phyloP scores from a whole-genome alignment of 2,329 filamentous ascomycete genomes.

The Chaetomiaceae sp. region DNA sequence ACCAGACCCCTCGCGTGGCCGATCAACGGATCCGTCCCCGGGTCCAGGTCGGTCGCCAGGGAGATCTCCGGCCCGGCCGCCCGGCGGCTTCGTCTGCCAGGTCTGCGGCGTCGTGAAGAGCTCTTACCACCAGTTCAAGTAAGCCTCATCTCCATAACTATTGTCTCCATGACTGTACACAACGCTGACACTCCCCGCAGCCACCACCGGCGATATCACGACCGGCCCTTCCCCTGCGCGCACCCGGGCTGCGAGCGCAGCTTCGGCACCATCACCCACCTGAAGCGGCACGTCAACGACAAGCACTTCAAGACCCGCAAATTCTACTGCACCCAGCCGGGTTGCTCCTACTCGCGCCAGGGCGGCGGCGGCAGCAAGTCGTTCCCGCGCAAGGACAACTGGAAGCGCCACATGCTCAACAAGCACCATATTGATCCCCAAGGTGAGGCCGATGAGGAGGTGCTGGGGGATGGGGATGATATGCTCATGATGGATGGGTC shows the following conservation, averaged over 20 bases:
- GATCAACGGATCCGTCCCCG: slow-evolving; percentile 25
- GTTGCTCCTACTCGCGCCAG: slow-evolving; percentile 49
- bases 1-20: slow-evolving; percentile 1
- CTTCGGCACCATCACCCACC: slow-evolving; percentile 56
- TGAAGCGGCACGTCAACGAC: slow-evolving; percentile 57
- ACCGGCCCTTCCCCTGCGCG: slow-evolving; percentile 44
- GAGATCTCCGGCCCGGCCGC: slow-evolving; percentile 26
- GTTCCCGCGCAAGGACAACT: slow-evolving; percentile 57
- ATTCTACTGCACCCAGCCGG: slow-evolving; percentile 50
- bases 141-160: slow-evolving; percentile 22
- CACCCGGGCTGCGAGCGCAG: slow-evolving; percentile 45
- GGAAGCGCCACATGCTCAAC: slow-evolving; percentile 56
- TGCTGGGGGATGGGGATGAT: slow-evolving; percentile 36
- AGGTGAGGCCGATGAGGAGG: slow-evolving; percentile 39
- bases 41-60: slow-evolving; percentile 21
- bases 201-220: slow-evolving; percentile 56
- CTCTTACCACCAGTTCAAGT: slow-evolving; percentile 56
- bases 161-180: no score
- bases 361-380: slow-evolving; percentile 55
- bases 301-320: slow-evolving; percentile 55
- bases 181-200: slow-evolving; percentile 30
- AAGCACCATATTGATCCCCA: slow-evolving; percentile 41
- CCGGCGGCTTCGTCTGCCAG: slow-evolving; percentile 33
- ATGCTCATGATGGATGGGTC: slow-evolving; percentile 26
- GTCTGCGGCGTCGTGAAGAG: slow-evolving; percentile 44